A percentile compares a stretch with the other conserved stretches of the same genome.
Evolutionary conservation across 257 asterid genomes (phyloP).

Genomic region (Capsicum rhomboideum): DNA sequence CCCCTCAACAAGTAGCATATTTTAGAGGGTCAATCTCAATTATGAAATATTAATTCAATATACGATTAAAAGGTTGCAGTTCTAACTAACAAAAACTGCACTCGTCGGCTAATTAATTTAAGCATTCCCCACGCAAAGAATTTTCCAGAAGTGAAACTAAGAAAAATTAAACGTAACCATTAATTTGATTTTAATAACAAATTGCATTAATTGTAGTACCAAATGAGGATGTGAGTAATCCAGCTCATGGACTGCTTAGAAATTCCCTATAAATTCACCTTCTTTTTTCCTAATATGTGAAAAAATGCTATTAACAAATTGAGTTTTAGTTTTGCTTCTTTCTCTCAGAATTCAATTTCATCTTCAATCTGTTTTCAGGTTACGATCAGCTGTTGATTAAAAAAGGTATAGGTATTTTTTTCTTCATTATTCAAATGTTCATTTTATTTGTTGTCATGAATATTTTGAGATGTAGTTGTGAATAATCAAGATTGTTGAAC

Average conservation of each 20-base stretch:
- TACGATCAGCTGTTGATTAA: background rate
- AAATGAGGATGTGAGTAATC: background rate
- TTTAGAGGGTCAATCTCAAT: background rate
- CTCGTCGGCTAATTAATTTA: background rate
- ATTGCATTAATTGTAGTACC: background rate
- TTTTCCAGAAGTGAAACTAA: background rate
- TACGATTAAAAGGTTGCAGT: background rate
- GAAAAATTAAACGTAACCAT: background rate
- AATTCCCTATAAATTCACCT: background rate
- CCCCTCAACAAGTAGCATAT: background rate
- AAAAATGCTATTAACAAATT: background rate
- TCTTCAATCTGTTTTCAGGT: background rate
- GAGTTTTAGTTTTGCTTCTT: background rate
- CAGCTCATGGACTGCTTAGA: background rate
- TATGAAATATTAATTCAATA: background rate
- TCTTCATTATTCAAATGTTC: background rate
- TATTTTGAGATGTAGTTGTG: background rate
- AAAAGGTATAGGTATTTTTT: background rate
- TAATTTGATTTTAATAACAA: background rate
- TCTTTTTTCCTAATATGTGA: background rate
- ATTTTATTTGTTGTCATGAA: background rate
- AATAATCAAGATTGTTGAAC: background rate
- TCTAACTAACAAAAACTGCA: background rate
- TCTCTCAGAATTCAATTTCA: background rate
- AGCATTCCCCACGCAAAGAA: background rate